Base-by-base conservation (phyloP, 2,329 filamentous ascomycete species). In the Neoscytalidium dimidiatum region DNA sequence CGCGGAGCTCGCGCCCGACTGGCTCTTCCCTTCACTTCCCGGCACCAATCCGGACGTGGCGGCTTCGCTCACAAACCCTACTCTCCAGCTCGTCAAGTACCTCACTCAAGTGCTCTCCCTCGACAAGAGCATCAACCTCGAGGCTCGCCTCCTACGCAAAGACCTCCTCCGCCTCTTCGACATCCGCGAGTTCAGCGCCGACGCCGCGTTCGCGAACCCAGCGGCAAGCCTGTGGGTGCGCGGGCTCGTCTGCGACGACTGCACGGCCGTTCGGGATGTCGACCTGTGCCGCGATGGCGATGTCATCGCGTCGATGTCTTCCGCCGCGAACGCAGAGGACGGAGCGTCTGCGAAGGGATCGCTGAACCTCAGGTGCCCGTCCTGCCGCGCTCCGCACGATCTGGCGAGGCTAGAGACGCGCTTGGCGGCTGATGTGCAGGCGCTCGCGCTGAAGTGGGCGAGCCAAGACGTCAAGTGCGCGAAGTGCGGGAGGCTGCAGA, bases 251-350 rank as follows among this genome's bases (percentile, higher is more conserved):
- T 99, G 95, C 78, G 89, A 94, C 69, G 92, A 92, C 74, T 99
- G 95, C 81, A 97, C 94, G 51, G 88, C 95, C 78, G 87, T 91
- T 13, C 88, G 92, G 33, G 94, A 98, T 72, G 83, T 98, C 33
- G 95, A 99, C 74, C 84, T 99, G 28, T 99, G 95, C 77, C 90
- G 94, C 5, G 95, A 99, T 73, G 89, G 92, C 71, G 89, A 92
- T 68, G 81, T 98, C 2, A 82, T 95, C 3, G 88, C 90, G 0
- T 82, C 84, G 1, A 62, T 78, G 0, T 75, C 13, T 48, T 62
- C 35, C 53, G 56, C 35, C 65, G 2, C 48, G 23, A 9, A 21
- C 14, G 57, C 68, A 21, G 61, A 53, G 11, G 43, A 69, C 67
- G 9, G 61, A 67, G 26, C 23, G 1, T n/a, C 8, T 19, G 38